A percentile compares a stretch with the other conserved stretches of the same genome.
Conservation (phyloP, 148 eudicot genomes). For the Fagopyrum homotropicum region DNA sequence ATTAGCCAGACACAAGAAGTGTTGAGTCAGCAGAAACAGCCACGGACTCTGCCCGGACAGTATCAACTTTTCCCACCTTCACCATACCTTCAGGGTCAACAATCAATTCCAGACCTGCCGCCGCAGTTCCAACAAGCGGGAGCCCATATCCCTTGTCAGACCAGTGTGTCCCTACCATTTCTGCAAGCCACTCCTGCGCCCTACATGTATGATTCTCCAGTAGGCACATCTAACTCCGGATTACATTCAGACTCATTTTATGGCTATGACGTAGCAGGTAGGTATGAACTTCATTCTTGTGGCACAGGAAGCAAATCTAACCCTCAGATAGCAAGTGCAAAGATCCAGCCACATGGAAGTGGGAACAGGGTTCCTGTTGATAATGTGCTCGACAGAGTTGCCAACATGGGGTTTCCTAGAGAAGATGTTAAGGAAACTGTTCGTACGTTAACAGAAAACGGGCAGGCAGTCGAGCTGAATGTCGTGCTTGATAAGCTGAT, state of each 20-base stretch:
- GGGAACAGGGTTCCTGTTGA: constrained; percentile 16
- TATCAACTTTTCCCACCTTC: background rate
- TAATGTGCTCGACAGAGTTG: constrained; percentile 19
- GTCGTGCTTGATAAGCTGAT: constrained; percentile 25
- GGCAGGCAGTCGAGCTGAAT: constrained; percentile 21
- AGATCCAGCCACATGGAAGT: constrained; percentile 12
- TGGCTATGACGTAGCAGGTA: background rate
- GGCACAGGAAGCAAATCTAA: background rate
- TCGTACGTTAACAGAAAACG: constrained; percentile 14
- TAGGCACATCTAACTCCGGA: background rate
- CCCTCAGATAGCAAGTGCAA: background rate
- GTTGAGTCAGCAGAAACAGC: background rate
- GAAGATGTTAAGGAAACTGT: constrained; percentile 15
- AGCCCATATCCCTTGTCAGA: background rate
- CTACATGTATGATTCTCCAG: constrained; percentile 2
- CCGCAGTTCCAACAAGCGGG: background rate
- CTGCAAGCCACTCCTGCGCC: background rate
- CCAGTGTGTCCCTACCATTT: too few species aligned
- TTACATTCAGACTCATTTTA: background rate
- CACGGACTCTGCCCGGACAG: background rate
- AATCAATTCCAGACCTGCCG: background rate
- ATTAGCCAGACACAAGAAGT: constrained; percentile 2
- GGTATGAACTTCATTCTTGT: background rate
- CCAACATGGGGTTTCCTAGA: constrained; percentile 22
- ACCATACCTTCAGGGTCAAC: background rate